Base-by-base conservation (phyloP, 306 rosid species). In the Trifolium fragiferum region DNA sequence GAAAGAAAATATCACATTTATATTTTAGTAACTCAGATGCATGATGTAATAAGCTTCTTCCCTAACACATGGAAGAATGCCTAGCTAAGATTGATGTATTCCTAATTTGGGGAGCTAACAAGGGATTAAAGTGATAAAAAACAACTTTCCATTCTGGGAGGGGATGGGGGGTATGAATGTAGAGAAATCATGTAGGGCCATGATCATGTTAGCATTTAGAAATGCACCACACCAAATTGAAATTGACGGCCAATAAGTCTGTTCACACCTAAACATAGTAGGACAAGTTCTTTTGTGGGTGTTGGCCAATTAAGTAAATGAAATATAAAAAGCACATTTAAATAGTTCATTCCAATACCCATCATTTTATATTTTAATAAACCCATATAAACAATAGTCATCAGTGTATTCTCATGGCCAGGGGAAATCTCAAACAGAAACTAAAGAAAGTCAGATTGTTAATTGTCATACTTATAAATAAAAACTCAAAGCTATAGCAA, bases 31-130 rank as follows among this genome's bases (percentile, higher is more conserved):
- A 73, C 72, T 68, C 68, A 1, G 46, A 60, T 73, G 75, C 63
- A 74, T 14, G 72, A 46, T 62, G 61, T 30, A 60, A 76, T 47
- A 59, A 14, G 74, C 54, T 50, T 72, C 66, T 79, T 51, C 40
- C 12, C 72, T 30, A 27, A 33, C 40, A 33, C 40, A 66, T 30
- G 69, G 43, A 54, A 13, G 11, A 15, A 68, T 30, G 23, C 33
- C 44, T 18, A 30, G 67, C 62, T 50, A 58, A 58, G 68, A 57
- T 55, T 10, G 13, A 12, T 15, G 20, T 8, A 60, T 23, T 54
- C 51, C 74, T 74, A 2, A 7, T 77, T 37, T 7, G 8, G 58
- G 33, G 59, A 47, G 19, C 47, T 75, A 63, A 16, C 33, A 32
- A 68, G 66, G 35, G 19, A 32, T 35, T n/a, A n/a, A 50, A 76